These are phyloP conservation scores for Guillardia theta DNA, from an alignment of 78 protist genomes.

Conservation along the genomic window DNA sequence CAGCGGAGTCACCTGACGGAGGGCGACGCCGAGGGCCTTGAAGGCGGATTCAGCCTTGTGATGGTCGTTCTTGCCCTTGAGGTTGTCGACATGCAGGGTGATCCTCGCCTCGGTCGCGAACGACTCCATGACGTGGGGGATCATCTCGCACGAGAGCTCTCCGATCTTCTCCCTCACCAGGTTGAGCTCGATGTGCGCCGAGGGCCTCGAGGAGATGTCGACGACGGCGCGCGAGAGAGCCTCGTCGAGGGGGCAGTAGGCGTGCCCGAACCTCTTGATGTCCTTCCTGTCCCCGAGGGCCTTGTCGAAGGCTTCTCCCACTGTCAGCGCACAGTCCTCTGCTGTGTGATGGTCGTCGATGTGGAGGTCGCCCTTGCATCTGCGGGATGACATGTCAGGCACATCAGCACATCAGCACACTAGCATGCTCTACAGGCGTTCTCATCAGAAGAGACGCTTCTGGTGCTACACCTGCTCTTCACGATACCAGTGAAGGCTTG, in stretches of 20 bases:
- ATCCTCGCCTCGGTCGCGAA: slow-evolving; percentile 64
- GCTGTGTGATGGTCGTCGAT: slow-evolving; percentile 81
- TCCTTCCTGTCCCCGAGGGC: slow-evolving; percentile 56
- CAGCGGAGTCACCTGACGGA: slow-evolving; percentile 6
- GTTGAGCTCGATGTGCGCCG: slow-evolving; percentile 49
- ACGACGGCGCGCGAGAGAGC: slow-evolving; percentile 73
- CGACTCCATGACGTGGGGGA: slow-evolving; percentile 70
- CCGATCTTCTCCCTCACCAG: slow-evolving; percentile 70
- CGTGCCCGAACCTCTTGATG: slow-evolving; percentile 53
- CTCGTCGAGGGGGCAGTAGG: slow-evolving; percentile 76
- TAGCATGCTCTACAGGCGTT: not conserved
- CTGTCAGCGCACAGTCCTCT: slow-evolving; percentile 73
- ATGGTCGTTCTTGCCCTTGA: slow-evolving; percentile 75
- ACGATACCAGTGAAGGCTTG: too few species aligned
- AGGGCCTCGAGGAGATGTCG: slow-evolving; percentile 68
- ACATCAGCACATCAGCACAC: not conserved
- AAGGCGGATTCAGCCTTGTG: slow-evolving; percentile 77
- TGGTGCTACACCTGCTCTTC: too few species aligned
- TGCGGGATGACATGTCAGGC: not conserved
- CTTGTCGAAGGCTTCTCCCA: slow-evolving; percentile 59
- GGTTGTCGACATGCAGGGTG: slow-evolving; percentile 69
- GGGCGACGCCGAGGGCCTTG: slow-evolving; percentile 62
- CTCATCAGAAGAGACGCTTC: too few species aligned
- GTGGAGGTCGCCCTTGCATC: slow-evolving; percentile 69
- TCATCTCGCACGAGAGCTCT: slow-evolving; percentile 72